Conservation (phyloP, 345 rosid genomes). For the Eucalyptus victrix region DNA sequence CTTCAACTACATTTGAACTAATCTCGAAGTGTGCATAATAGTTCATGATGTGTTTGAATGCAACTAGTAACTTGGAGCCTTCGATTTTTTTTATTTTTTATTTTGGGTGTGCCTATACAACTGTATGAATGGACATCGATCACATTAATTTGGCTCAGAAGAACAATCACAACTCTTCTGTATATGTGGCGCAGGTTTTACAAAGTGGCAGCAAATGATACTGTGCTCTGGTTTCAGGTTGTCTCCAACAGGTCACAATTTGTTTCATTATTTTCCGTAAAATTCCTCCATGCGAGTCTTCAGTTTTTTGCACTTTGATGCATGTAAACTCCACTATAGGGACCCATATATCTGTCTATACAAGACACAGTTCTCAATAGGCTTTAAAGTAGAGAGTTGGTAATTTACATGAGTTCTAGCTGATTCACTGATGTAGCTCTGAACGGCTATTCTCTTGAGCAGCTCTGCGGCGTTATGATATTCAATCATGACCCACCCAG, state of each 20-base stretch:
- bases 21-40: background rate
- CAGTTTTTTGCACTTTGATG: background rate
- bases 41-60: background rate
- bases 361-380: background rate
- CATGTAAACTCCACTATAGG: background rate
- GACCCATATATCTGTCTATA: background rate
- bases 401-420: background rate
- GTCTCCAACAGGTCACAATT: constrained; percentile 89
- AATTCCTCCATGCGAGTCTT: background rate
- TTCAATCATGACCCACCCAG: constrained; percentile 87
- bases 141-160: background rate
- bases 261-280: constrained; percentile 17
- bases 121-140: background rate
- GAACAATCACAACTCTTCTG: background rate
- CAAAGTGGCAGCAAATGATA: constrained; percentile 47
- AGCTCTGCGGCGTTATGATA: constrained; percentile 80
- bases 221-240: constrained; percentile 99
- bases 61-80: background rate
- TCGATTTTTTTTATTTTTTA: background rate
- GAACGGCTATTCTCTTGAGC: constrained; percentile 23
- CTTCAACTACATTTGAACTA: background rate
- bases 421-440: constrained; percentile 16
- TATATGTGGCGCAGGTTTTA: constrained; percentile 48
- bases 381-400: background rate
- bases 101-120: background rate